phyloP scores from a whole-genome alignment of 345 rosid genomes.

The Rhizophora apiculata region DNA sequence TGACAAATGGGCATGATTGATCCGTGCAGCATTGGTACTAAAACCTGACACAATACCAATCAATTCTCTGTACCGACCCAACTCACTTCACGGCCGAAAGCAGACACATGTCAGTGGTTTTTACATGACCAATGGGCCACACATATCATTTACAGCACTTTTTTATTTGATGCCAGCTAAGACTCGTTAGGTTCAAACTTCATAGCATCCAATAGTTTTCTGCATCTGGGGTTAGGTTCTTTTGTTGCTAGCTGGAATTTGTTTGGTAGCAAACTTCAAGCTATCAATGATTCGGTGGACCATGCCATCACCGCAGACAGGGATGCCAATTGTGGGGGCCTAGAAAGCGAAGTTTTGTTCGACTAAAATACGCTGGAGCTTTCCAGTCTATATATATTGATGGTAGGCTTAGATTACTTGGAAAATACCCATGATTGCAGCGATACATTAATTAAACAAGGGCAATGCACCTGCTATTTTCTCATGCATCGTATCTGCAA shows the following conservation, averaged over 20 bases:
- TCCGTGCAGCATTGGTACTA: not conserved
- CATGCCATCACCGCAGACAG: not conserved
- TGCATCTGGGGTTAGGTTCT: not conserved
- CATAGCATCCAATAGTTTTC: not conserved
- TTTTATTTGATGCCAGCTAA: conserved; percentile 4
- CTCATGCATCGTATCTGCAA: not conserved
- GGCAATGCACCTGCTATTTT: not conserved
- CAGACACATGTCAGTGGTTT: not conserved
- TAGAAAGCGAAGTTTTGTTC: not conserved
- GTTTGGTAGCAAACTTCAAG: not conserved
- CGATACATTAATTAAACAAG: not conserved
- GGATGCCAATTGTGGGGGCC: not conserved
- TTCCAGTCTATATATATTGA: not conserved
- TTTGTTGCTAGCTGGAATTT: not conserved
- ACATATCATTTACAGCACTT: not conserved
- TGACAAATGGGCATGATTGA: not conserved
- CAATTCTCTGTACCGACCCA: not conserved
- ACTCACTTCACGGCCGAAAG: not conserved
- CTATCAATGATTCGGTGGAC: not conserved
- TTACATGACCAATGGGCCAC: not conserved
- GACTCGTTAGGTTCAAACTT: not conserved
- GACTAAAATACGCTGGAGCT: not conserved
- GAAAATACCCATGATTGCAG: not conserved
- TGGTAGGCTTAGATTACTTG: not conserved
- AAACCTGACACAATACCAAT: not conserved